A percentile compares a stretch with the other conserved stretches of the same genome.
phyloP scores from a whole-genome alignment of 148 eudicot genomes.

The Chenopodium album region DNA sequence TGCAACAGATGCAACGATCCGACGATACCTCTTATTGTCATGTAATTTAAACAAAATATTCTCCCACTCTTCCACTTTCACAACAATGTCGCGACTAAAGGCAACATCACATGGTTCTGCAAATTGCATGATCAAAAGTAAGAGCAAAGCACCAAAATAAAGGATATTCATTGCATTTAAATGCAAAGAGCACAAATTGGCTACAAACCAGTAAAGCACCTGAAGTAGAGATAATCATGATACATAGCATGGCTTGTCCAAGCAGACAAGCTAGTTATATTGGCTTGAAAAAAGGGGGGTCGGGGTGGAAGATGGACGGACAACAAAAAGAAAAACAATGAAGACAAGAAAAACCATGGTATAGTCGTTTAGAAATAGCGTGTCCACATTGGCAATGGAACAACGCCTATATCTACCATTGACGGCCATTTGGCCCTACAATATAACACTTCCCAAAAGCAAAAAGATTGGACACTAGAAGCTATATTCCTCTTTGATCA shows the following conservation, averaged over 20 bases:
- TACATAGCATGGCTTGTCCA: not conserved
- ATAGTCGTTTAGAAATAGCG: not conserved
- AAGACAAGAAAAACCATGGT: not conserved
- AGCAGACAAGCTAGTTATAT: not conserved
- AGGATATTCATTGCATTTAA: not conserved
- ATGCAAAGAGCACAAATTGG: not conserved
- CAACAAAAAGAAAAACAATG: not conserved
- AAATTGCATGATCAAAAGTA: not conserved
- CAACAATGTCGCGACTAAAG: constrained; percentile 22
- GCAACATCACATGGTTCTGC: constrained; percentile 32
- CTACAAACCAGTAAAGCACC: not conserved
- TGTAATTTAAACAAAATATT: constrained; percentile 53
- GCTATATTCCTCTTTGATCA: not conserved
- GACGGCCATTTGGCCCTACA: not conserved
- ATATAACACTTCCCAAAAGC: not conserved
- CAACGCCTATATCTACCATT: not conserved
- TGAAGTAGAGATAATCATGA: no score
- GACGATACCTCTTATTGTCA: constrained; percentile 74
- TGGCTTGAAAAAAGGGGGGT: not conserved
- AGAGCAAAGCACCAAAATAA: not conserved
- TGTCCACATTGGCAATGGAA: not conserved
- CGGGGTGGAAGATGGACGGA: no score
- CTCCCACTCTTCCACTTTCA: constrained; percentile 66
- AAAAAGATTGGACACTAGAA: constrained; percentile 1
- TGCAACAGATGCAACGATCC: constrained; percentile 79